Conservation (phyloP, 805 yeast species). For the Starmerella floris region DNA sequence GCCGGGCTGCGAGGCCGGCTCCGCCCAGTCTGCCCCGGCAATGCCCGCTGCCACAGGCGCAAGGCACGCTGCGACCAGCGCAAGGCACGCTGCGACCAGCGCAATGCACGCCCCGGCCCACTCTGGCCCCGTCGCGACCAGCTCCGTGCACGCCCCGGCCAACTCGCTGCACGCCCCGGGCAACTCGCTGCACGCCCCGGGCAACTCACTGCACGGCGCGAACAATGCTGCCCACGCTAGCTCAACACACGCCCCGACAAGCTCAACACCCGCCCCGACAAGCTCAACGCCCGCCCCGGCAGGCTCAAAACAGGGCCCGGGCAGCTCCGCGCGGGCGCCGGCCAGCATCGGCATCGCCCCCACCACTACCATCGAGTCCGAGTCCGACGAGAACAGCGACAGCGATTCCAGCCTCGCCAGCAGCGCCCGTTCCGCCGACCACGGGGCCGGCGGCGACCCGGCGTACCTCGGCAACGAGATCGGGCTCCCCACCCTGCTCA, state of each 20-base stretch:
- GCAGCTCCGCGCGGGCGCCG: neutral
- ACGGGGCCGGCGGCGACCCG: neutral
- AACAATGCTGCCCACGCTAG: too few relatives aligned
- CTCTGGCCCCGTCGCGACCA: neutral
- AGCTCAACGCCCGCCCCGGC: neutral
- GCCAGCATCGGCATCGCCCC: neutral
- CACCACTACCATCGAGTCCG: neutral
- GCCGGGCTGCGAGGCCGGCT: too few relatives aligned
- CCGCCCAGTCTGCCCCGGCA: too few relatives aligned
- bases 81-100: neutral
- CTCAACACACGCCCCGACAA: too few relatives aligned
- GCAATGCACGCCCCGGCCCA: neutral
- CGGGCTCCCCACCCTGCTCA: conserved; percentile 31
- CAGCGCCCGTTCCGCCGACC: neutral
- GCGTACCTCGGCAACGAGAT: neutral
- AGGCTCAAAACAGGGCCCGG: too few relatives aligned
- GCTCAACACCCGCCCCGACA: too few relatives aligned
- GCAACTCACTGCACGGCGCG: neutral
- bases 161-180: neutral
- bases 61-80: neutral
- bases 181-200: neutral
- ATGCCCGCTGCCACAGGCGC: neutral
- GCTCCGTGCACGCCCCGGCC: neutral
- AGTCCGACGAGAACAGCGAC: neutral
- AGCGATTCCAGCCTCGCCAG: too few relatives aligned